phyloP scores from a whole-genome alignment of 2,329 filamentous ascomycete genomes.

The Thermoascus crustaceus region DNA sequence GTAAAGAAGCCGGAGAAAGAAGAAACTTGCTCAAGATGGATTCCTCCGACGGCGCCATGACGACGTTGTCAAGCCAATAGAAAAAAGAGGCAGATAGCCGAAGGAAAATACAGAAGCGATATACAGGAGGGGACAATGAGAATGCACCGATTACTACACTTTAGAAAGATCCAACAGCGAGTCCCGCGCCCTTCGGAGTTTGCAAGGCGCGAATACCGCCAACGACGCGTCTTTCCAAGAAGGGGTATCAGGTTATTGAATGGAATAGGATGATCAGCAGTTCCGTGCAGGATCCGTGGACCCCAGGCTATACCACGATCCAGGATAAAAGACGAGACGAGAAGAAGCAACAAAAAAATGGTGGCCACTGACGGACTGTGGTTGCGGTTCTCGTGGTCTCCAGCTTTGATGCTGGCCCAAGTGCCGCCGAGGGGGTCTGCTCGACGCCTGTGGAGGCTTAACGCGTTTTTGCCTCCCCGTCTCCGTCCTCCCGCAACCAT shows the following conservation, averaged over 20 bases:
- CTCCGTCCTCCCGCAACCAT: slow-evolving; percentile 7
- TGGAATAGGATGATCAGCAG: no score
- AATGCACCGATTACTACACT: no score
- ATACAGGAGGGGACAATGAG: background rate
- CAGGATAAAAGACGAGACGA: background rate
- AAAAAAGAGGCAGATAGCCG: slow-evolving; percentile 3
- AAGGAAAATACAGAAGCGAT: background rate
- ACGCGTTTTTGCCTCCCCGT: slow-evolving; percentile 11
- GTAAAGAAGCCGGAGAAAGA: slow-evolving; percentile 64
- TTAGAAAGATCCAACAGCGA: background rate
- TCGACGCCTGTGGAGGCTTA: slow-evolving; percentile 4
- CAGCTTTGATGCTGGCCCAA: slow-evolving; percentile 1
- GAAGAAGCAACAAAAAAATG: background rate
- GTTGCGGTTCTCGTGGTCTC: background rate
- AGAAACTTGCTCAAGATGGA: slow-evolving; percentile 71
- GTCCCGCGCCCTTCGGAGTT: no score
- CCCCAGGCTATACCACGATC: no score
- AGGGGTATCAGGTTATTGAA: no score
- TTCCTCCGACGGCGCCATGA: slow-evolving; percentile 66
- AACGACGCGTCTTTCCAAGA: no score
- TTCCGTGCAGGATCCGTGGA: no score
- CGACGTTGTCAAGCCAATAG: slow-evolving; percentile 12
- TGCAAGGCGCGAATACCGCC: no score
- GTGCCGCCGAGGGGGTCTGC: slow-evolving; percentile 1
- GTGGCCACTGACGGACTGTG: background rate